phyloP scores from a whole-genome alignment of 176 grass and related monocot species.

The Chrysopogon serrulatus region DNA sequence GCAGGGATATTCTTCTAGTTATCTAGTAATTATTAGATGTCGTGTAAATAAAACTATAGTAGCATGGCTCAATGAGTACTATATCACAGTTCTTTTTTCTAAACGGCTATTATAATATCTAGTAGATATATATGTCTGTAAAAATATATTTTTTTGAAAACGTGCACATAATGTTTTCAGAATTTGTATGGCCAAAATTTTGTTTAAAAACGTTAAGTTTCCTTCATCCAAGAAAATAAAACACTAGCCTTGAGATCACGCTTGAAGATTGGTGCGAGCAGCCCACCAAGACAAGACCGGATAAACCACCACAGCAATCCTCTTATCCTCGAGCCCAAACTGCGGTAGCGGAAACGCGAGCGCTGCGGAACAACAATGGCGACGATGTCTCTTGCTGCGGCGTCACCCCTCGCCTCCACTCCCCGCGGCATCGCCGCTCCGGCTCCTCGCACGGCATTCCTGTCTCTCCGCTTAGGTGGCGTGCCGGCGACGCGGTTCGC shows the following conservation, averaged over 20 bases:
- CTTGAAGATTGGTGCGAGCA: neutral
- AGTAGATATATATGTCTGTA: too few species aligned
- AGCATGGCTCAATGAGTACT: too few species aligned
- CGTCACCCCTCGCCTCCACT: slow-evolving; percentile 25
- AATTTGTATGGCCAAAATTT: neutral
- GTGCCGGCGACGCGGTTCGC: slow-evolving; percentile 7
- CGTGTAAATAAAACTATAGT: too few species aligned
- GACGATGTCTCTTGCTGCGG: slow-evolving; percentile 43
- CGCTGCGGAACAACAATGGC: slow-evolving; percentile 25
- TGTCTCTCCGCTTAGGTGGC: neutral
- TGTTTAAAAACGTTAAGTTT: neutral
- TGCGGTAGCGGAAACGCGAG: slow-evolving; percentile 6
- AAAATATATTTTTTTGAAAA: too few species aligned
- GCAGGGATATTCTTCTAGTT: too few species aligned
- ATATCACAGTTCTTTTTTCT: too few species aligned
- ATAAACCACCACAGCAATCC: slow-evolving; percentile 10
- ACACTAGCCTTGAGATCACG: neutral
- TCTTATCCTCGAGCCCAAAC: slow-evolving; percentile 7
- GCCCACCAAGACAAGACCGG: neutral
- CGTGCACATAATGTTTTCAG: too few species aligned
- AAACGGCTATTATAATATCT: too few species aligned
- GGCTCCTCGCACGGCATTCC: neutral
- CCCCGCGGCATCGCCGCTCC: neutral
- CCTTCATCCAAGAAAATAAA: too few species aligned
- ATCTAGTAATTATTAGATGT: too few species aligned